Evolutionary conservation across 305 asterid species (phyloP), one percentile per base, ranked within the genome.

Genomic region (Fraxinus nigra): DNA sequence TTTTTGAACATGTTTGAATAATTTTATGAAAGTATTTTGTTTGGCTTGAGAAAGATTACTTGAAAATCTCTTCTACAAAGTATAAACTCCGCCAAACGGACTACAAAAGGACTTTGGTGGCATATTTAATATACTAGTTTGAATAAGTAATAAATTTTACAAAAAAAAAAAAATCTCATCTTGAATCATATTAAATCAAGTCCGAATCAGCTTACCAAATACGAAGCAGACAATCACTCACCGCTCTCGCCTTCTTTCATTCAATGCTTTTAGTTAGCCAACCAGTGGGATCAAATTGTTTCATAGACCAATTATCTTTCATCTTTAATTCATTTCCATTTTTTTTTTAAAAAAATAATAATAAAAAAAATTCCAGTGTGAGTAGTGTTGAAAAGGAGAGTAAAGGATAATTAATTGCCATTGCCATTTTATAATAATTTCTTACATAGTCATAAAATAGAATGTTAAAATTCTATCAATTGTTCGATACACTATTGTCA

Each of bases 381-480:
- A 1, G 40, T 5, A 6, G 40, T 34, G 37, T 34, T 34, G 37
- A 37, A 37, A 37, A 35, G 8, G 8, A 0, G 40, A 7, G 54
- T 43, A 3, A 9, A 40, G 3, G 54, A 43, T 11, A 13, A 46
- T 1, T 16, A 51, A 51, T 51, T 51, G 35, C 34, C 48, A 26
- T 63, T 78, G 30, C 82, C 48, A 77, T 70, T 80, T 70, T 56
- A 3, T 56, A 84, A 10, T 14, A 78, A 48, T 26, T 0, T 65
- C 70, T 18, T 18, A n/a, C 20, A 65, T 28, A 30, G 5, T 67
- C 8, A 67, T 28, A 26, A 67, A 5, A 8, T 8, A 8, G 1
- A 67, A 67, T 3, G 20, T 28, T 3, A 67, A 26, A 65, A 65
- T 22, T 22, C 26, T 22, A 9, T 22, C 0, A 3, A 1, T 28